Evolutionary conservation across 1,284 basidiomycete genomes (phyloP), one percentile per base, ranked within the genome.

Genomic region (Clitocybe nebularis): DNA sequence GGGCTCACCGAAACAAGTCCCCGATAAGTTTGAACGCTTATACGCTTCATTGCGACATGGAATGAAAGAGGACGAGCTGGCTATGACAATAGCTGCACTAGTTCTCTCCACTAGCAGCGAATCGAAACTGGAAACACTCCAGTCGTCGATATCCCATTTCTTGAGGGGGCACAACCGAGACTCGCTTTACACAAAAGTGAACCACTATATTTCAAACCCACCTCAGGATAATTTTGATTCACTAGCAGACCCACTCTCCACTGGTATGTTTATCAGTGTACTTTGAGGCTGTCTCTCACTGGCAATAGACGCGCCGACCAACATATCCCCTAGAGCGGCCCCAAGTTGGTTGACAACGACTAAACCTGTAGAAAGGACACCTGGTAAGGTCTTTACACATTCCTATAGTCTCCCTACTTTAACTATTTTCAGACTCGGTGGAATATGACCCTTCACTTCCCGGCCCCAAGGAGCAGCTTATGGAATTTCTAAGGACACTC

Each of bases 61-160:
- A 1, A 45, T 59, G 44, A 41, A 42, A n/a, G 41, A 49, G 23
- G 50, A 55, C 13, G 49, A 59, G 5, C 44, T 61, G n/a, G 55
- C 58, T 5, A 44, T 49, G 36, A 39, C 45, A 26, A 50, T 58
- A n/a, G 55, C 57, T 14, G 50, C 44, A 7, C 34, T 58, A 8
- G 32, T 55, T 26, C 29, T 39, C 1, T 46, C 51, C 7, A 52
- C 59, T 14, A 46, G 50, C 16, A 48, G 48, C 26, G 19, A 39
- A 10, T 28, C 19, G 13, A 48, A 49, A 30, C 36, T 55, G 11
- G 38, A 47, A 24, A 43, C 33, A 10, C 38, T 57, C 7, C 48
- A 52, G 40, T 33, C 45, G 14, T n/a, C 26, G 20, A 13, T 59
- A 10, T 36, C 44, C 4, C 23, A 16, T 5, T 48, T 38, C 17